These are phyloP conservation scores for Solanum habrochaites DNA, from an alignment of 257 asterid genomes.

Conservation along the genomic window DNA sequence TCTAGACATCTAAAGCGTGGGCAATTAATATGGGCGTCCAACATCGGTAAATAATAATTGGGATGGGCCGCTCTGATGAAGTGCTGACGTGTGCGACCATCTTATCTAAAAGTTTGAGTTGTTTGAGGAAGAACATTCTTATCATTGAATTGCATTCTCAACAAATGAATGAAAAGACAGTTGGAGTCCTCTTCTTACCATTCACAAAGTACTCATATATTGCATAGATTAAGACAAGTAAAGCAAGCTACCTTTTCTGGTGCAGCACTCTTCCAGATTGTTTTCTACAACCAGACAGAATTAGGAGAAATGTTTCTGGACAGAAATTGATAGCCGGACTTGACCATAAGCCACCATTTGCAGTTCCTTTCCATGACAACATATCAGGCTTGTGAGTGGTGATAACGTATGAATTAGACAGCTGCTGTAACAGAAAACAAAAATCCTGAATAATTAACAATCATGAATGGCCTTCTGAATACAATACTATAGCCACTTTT, in stretches of 20 bases:
- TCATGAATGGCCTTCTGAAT: background rate
- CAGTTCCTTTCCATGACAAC: background rate
- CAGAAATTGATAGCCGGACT: background rate
- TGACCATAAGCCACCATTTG: background rate
- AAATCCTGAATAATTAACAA: background rate
- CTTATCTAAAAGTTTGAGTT: background rate
- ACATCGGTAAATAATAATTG: background rate
- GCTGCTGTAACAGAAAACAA: background rate
- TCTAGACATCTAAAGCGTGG: background rate
- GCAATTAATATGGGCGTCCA: background rate
- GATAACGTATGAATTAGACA: background rate
- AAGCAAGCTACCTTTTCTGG: background rate
- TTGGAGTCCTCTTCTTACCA: background rate
- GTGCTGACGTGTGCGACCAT: background rate
- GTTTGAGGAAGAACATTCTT: background rate
- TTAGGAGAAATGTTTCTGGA: background rate
- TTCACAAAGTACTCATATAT: background rate
- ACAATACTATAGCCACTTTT: background rate
- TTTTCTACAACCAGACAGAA: background rate
- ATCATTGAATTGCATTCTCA: background rate
- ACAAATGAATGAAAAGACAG: background rate
- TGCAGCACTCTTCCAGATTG: background rate
- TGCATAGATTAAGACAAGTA: background rate
- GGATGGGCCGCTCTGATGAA: background rate
- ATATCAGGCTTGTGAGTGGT: background rate